These are phyloP conservation scores for Trametes coccinea DNA, from an alignment of 768 basidiomycete species.

Conservation along the genomic window DNA sequence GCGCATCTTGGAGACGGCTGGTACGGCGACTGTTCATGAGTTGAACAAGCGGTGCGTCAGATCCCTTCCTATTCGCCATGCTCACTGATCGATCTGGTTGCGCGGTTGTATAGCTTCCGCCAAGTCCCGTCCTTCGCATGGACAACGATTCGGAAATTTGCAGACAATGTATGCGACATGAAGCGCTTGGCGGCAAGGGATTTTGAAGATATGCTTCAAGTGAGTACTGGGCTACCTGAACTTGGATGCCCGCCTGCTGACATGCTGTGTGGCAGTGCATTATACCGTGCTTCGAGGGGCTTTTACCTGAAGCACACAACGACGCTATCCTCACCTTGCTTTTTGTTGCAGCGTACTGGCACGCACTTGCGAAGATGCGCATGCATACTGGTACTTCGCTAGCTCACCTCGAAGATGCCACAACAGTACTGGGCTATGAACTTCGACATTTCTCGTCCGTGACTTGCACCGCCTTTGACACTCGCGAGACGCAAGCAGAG, in stretches of 20 bases:
- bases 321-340: constrained; percentile 23
- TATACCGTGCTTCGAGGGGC: constrained; percentile 37
- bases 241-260: background rate
- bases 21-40: background rate
- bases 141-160: constrained; percentile 28
- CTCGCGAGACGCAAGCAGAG: constrained; percentile 30
- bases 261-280: constrained; percentile 29
- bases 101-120: constrained; percentile 16
- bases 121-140: constrained; percentile 24
- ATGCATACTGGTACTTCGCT: constrained; percentile 36
- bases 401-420: constrained; percentile 19
- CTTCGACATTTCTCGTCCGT: constrained; percentile 29
- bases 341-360: constrained; percentile 35
- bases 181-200: constrained; percentile 32
- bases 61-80: background rate
- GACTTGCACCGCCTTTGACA: constrained; percentile 31
- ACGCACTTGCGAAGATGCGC: constrained; percentile 36
- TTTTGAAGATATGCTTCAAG: constrained; percentile 32
- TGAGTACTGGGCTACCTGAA: background rate
- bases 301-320: constrained; percentile 33
- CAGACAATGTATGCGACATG: constrained; percentile 26
- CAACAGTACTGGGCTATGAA: constrained; percentile 15
- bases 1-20: constrained; percentile 22
- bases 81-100: background rate
- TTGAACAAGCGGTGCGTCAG: constrained; percentile 20